Percentiles rank a stretch among this genome's conserved stretches.
phyloP scores from a whole-genome alignment of 2,329 filamentous ascomycete genomes.

The Penicillium glabrum region DNA sequence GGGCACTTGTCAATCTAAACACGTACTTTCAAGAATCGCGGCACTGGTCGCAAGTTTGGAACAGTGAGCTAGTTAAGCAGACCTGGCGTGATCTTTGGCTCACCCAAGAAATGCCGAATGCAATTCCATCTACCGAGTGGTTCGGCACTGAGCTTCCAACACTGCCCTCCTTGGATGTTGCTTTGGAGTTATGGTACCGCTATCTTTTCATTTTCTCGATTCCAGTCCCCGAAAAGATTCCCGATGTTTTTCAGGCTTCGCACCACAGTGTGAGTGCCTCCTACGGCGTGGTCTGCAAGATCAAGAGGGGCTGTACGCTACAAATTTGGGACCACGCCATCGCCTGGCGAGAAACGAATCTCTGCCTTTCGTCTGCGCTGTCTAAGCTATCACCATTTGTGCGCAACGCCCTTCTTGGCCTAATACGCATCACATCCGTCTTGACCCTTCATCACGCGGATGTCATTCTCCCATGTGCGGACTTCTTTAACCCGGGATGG shows the following conservation, averaged over 20 bases:
- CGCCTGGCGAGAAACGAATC: constrained; percentile 58
- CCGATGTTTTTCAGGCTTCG: constrained; percentile 62
- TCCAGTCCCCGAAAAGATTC: constrained; percentile 56
- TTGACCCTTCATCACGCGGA: constrained; percentile 58
- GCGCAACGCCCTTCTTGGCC: constrained; percentile 48
- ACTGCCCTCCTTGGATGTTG: constrained; percentile 36
- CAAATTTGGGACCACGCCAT: constrained; percentile 67
- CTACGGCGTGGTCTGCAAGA: constrained; percentile 62
- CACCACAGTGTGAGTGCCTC: constrained; percentile 63
- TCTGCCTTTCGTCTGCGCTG: constrained; percentile 51
- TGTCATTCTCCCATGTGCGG: constrained; percentile 57
- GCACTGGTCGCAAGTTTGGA: constrained; percentile 52
- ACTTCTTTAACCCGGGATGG: constrained; percentile 66
- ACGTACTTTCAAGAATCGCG: constrained; percentile 51
- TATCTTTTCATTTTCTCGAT: constrained; percentile 59
- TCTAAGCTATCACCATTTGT: constrained; percentile 52
- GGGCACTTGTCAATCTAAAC: constrained; percentile 51
- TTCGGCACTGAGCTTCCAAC: constrained; percentile 41
- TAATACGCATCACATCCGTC: constrained; percentile 51
- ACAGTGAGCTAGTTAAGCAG: constrained; percentile 44
- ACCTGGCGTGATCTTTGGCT: constrained; percentile 52
- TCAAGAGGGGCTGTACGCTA: constrained; percentile 59
- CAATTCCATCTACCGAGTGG: constrained; percentile 37
- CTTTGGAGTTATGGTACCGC: constrained; percentile 43
- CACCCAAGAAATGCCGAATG: constrained; percentile 44